Base-by-base conservation (phyloP, 495 filamentous ascomycete species). In the Hypoxylon lienhwacheense region DNA sequence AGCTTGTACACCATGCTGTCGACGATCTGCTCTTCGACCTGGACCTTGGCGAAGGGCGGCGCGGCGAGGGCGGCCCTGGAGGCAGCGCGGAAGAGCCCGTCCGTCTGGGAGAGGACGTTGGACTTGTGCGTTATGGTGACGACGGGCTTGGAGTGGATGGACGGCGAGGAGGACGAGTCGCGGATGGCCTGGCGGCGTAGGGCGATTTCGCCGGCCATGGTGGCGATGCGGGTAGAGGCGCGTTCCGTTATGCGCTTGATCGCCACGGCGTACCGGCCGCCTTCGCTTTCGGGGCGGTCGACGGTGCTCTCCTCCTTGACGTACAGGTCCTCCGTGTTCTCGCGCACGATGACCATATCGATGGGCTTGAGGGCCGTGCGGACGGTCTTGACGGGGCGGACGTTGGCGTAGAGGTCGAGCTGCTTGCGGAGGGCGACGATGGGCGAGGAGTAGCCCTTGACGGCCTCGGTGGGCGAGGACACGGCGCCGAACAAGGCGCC, bases 1-100 rank as follows among this genome's bases (percentile, higher is more conserved):
- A 98, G 85, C 79, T 97, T 97, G 82, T 98, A 98, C 31, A 97
- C 90, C 93, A 98, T 98, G 29, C 84, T 88, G 71, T 98, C 93
- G 49, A 98, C 92, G 59, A 98, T 98, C 79, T 98, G 93, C 79
- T 98, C 93, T 69, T 98, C 95, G 39, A 95, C 81, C 19, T 74
- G 73, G 22, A 97, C 75, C 8, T 6, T 7, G 1, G 63, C 64
- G 73, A 85, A 93, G 50, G 75, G 79, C 16, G 81, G 61, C 24
- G 74, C 77, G 17, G 83, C 78, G 12, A 97, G 88, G 7, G 88
- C 86, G 22, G 73, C 71, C 54, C 85, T 81, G 10, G 89, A 84
- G 6, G 87, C 88, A 66, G 85, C 79, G 44, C 93, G 84, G 85
- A 98, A 98, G 28, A 98, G 82, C 10, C 93, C 93, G 73, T 98